A percentile compares a stretch with the other conserved stretches of the same genome.
Evolutionary conservation across 2,329 filamentous ascomycete species (phyloP).

Genomic region (Cyphellophora attinorum): DNA sequence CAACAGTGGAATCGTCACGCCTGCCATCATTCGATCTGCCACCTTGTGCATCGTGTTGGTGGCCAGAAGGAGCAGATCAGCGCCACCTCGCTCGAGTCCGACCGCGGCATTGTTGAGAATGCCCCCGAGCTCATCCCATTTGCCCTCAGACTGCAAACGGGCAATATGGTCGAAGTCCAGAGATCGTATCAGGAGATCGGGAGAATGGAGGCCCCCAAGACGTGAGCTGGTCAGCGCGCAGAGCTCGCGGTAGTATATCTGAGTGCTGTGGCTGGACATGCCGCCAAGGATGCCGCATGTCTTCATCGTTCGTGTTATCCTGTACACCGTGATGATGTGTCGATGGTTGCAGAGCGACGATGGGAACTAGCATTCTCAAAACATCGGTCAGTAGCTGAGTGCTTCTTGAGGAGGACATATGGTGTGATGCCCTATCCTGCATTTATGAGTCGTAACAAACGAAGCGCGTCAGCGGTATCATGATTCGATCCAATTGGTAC

Average conservation of each 20-base stretch:
- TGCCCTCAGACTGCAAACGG: background rate
- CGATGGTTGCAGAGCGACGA: too few relatives aligned
- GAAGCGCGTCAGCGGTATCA: too few relatives aligned
- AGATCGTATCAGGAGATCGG: slow-evolving; percentile 6
- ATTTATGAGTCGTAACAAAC: too few relatives aligned
- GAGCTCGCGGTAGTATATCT: slow-evolving; percentile 8
- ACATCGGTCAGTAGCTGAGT: too few relatives aligned
- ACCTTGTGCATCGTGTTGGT: slow-evolving; percentile 8
- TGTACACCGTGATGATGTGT: too few relatives aligned
- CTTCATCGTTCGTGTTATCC: too few relatives aligned
- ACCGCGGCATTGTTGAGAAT: background rate
- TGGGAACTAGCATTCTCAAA: too few relatives aligned
- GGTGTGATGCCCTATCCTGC: too few relatives aligned
- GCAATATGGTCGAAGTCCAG: slow-evolving; percentile 9
- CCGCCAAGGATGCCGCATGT: slow-evolving; percentile 9
- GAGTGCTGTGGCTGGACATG: slow-evolving; percentile 6
- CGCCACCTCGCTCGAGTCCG: slow-evolving; percentile 1
- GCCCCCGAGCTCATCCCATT: background rate
- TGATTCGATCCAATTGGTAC: too few relatives aligned
- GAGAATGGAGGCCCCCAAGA: slow-evolving; percentile 8
- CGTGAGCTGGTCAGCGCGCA: slow-evolving; percentile 2
- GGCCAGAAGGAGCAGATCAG: slow-evolving; percentile 4
- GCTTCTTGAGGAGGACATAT: too few relatives aligned
- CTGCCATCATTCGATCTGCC: slow-evolving; percentile 3
- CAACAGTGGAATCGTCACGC: slow-evolving; percentile 4